Conservation (phyloP, 257 asterid genomes). For the Solanum piurae region DNA sequence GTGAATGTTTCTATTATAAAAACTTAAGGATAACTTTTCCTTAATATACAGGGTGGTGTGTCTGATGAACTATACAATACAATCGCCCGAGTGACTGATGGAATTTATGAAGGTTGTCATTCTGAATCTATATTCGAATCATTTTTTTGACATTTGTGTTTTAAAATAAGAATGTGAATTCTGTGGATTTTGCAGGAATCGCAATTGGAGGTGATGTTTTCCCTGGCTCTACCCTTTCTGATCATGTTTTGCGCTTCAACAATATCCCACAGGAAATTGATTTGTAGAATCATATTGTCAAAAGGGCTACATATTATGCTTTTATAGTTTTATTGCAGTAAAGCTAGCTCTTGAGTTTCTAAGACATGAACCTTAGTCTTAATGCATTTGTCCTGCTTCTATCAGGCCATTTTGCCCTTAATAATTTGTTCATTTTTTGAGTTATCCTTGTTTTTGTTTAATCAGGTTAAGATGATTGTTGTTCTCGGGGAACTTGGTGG, state of each 20-base stretch:
- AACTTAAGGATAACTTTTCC: neutral
- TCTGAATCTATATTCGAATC: neutral
- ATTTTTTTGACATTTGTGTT: neutral
- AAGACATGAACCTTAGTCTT: too few relatives aligned
- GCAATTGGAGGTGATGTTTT: slow-evolving; percentile 33
- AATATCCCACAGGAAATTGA: slow-evolving; percentile 81
- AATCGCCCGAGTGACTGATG: slow-evolving; percentile 90
- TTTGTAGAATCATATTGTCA: neutral
- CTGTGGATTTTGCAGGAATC: neutral
- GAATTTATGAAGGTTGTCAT: slow-evolving; percentile 85
- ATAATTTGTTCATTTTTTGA: neutral
- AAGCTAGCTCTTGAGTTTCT: too few relatives aligned
- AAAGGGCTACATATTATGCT: neutral
- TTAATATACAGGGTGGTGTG: slow-evolving; percentile 77
- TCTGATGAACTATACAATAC: slow-evolving; percentile 88
- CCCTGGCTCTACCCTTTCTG: slow-evolving; percentile 99
- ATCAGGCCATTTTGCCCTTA: neutral
- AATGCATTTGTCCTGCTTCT: neutral
- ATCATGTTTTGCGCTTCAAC: slow-evolving; percentile 94
- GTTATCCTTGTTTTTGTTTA: neutral
- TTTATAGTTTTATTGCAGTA: neutral
- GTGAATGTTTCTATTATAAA: neutral
- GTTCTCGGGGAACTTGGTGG: slow-evolving; percentile 99
- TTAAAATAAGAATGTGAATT: neutral
- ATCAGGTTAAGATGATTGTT: slow-evolving; percentile 81